Conservation (phyloP, 805 yeast species). For the Yamadazyma kitorensis region DNA sequence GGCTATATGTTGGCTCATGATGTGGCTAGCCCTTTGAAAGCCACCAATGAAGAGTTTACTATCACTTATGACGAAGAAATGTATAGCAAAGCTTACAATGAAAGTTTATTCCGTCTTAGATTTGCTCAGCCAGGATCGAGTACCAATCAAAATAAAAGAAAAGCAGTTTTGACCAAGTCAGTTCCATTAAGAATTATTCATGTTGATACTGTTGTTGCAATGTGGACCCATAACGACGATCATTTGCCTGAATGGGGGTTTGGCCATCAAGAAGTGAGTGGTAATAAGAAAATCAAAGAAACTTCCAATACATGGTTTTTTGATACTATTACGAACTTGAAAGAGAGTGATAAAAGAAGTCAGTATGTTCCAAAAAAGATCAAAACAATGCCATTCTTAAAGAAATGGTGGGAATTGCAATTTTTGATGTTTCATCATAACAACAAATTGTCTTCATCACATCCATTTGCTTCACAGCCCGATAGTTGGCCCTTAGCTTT, state of each 20-base stretch:
- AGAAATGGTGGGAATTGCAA: conserved; percentile 90
- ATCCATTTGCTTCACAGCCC: conserved; percentile 95
- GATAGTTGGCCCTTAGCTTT: conserved; percentile 85
- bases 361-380: conserved; percentile 63
- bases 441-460: conserved; percentile 80
- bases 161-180: conserved; percentile 64
- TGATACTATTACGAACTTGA: conserved; percentile 63
- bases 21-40: conserved; percentile 88
- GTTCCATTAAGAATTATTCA: conserved; percentile 72
- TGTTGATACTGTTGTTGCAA: conserved; percentile 82
- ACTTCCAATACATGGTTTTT: conserved; percentile 70
- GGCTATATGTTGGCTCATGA: conserved; percentile 86
- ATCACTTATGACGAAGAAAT: conserved; percentile 65
- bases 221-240: conserved; percentile 89
- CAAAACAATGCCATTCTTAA: conserved; percentile 66
- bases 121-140: conserved; percentile 33
- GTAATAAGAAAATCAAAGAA: conserved; percentile 78
- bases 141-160: conserved; percentile 47
- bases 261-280: conserved; percentile 89
- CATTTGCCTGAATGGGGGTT: conserved; percentile 94
- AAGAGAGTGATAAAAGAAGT: conserved; percentile 53
- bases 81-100: conserved; percentile 48
- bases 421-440: conserved; percentile 87
- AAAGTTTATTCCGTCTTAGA: conserved; percentile 76
- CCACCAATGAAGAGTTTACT: conserved; percentile 94